Evolutionary conservation across 257 asterid species (phyloP).

Genomic region (Capsicum rhomboideum): DNA sequence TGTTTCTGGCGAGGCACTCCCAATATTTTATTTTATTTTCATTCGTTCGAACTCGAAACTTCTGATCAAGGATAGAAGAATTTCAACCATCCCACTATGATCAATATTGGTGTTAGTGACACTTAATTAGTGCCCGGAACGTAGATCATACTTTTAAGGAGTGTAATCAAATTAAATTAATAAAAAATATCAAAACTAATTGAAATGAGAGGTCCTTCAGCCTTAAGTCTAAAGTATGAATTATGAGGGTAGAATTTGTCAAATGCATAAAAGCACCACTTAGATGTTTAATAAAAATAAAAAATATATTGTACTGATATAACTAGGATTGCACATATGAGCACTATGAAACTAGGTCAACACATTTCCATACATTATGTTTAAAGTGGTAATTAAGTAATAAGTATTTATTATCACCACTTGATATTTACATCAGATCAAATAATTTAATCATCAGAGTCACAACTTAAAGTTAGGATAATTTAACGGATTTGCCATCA

Average conservation of each 20-base stretch:
- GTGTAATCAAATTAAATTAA: background rate
- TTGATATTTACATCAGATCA: background rate
- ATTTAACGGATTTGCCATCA: background rate
- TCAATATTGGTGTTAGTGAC: background rate
- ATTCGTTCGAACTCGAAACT: fast-evolving
- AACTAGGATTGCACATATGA: background rate
- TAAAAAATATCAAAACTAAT: background rate
- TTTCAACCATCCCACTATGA: background rate
- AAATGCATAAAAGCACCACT: background rate
- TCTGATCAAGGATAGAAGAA: background rate
- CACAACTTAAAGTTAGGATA: background rate
- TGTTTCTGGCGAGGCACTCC: background rate
- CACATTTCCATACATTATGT: background rate
- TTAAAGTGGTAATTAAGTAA: background rate
- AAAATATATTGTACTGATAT: background rate
- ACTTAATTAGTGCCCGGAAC: background rate
- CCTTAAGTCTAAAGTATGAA: background rate
- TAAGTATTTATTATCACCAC: background rate
- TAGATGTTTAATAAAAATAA: background rate
- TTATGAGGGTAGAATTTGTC: background rate
- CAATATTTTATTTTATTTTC: background rate
- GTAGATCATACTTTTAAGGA: background rate
- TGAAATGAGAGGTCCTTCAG: background rate
- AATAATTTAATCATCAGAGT: background rate
- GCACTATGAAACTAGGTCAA: background rate